Evolutionary conservation across 345 rosid genomes (phyloP), one percentile per base, ranked within the genome.

Genomic region (Populus tremula): DNA sequence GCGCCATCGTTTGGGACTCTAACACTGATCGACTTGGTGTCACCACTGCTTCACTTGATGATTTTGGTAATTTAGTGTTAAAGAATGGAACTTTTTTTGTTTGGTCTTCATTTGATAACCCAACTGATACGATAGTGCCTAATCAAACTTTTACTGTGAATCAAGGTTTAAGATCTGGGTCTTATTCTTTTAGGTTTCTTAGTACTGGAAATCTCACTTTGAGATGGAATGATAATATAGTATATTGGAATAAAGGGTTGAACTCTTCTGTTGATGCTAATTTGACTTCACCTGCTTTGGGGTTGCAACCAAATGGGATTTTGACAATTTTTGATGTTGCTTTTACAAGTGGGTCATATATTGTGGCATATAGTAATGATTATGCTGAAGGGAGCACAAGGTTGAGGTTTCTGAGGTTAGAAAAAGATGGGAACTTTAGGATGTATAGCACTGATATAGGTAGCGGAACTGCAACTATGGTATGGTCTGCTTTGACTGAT

Each of bases 81-180:
- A 56, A 73, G 2, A 75, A 69, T 5, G 61, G 47, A 36, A 76
- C 53, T 71, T 33, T 10, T 8, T 4, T 71, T 2, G 79, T 87
- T 14, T 92, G 97, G 97, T 90, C 93, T n/a, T 83, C 88, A 29
- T 92, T 92, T 71, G 77, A 82, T 11, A 31, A 86, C 43, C 92
- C 94, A 0, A 82, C 81, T 2, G 84, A 88, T 73, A 82, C 89
- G 0, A 45, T 90, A 49, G 83, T 90, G 13, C 92, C 87, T 3
- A 71, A 82, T 33, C 97, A 92, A 85, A 82, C 78, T 72, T 85
- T 92, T 35, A 76, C 82, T 0, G 29, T 12, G 1, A 67, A 74
- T n/a, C 78, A n/a, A n/a, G 65, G 33, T 65, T 67, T 92, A 61
- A 78, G 45, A 50, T 88, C 88, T 71, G 94, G 92, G 73, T 1